Evolutionary conservation across 352 stramenopile species (phyloP).

Genomic region (Phytophthora sp.): DNA sequence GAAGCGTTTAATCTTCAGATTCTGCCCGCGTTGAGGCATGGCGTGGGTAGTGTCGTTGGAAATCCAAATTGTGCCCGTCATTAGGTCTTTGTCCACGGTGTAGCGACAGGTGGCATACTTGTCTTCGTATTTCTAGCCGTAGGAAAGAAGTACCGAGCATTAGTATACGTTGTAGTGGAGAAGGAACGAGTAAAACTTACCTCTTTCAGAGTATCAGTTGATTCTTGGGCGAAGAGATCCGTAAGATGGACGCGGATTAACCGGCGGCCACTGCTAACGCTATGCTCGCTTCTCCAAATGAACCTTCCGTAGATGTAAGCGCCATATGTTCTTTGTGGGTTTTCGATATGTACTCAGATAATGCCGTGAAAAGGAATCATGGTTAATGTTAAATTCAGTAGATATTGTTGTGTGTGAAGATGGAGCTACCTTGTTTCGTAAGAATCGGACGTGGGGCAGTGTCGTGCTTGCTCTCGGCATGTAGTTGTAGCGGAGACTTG

Average conservation of each 20-base stretch:
- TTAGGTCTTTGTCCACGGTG: neutral
- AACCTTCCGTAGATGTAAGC: slow-evolving; percentile 8
- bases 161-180: too few species aligned
- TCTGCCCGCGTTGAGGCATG: neutral
- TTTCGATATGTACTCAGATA: neutral
- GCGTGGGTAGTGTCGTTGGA: neutral
- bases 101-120: neutral
- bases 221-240: neutral
- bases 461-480: neutral
- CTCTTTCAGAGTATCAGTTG: neutral
- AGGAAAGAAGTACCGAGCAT: too few species aligned
- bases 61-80: neutral
- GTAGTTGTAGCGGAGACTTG: neutral
- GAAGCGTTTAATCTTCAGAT: neutral
- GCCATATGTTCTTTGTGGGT: neutral
- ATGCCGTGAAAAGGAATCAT: too few species aligned
- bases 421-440: too few species aligned
- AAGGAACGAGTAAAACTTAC: too few species aligned
- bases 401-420: too few species aligned
- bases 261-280: neutral
- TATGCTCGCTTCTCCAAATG: neutral
- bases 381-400: too few species aligned
- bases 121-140: neutral
- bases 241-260: neutral
- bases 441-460: neutral